Base-by-base conservation (phyloP, 2,329 filamentous ascomycete species). In the Thelonectria discophora region DNA sequence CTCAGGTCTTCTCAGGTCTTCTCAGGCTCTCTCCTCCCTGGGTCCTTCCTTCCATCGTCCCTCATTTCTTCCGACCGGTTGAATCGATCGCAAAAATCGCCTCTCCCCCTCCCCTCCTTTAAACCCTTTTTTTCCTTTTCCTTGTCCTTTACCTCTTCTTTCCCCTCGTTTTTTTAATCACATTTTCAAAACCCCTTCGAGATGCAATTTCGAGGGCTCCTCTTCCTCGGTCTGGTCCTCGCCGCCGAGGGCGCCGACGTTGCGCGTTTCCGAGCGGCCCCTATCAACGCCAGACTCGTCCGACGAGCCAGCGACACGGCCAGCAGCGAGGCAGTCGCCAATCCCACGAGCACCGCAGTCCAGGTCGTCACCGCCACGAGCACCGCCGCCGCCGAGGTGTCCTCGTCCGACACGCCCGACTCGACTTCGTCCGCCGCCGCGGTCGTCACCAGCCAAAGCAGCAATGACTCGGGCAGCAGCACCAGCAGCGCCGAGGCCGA, bases 151-250 rank as follows among this genome's bases (percentile, higher is more conserved):
- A 48, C 21, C 15, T 30, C 50, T 40, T 24, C 47, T 54, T 45
- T n/a, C n/a, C n/a, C n/a, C n/a, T n/a, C n/a, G n/a, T n/a, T n/a
- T n/a, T n/a, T n/a, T n/a, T n/a, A n/a, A n/a, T n/a, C n/a, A n/a
- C n/a, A n/a, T n/a, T n/a, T n/a, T n/a, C n/a, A n/a, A n/a, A n/a
- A n/a, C 53, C 54, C 21, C 55, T 55, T 55, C 63, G 63, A 58
- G 30, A 72, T 72, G 70, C 68, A 72, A 53, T 43, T 72, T 62
- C 66, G 64, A 66, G 51, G 65, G 54, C 53, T 72, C 20, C 57
- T 72, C n/a, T 34, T 71, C 30, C 20, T 72, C 52, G 65, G 69
- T 55, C 49, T 72, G 57, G 63, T 70, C 56, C 56, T 69, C 45
- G 68, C 67, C 55, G 64, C 65, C n/a, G 69, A 72, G 48, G 69